Evolutionary conservation across 2,329 filamentous ascomycete genomes (phyloP).

Genomic region (Coniochaeta prunicola): DNA sequence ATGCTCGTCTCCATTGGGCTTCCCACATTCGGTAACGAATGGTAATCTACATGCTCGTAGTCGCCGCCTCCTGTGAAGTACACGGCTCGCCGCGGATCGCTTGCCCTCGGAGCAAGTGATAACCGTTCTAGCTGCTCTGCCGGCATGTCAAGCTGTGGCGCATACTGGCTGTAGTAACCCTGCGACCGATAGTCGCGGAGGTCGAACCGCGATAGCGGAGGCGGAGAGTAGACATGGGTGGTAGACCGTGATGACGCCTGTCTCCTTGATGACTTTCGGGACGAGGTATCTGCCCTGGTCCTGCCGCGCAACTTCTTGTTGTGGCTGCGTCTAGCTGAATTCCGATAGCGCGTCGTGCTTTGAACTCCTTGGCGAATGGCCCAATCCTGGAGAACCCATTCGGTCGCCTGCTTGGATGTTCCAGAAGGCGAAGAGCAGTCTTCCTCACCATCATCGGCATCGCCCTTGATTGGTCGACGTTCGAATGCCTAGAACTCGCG

Average conservation of each 20-base stretch:
- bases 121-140: background rate
- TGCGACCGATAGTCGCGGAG: background rate
- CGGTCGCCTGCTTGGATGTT: conserved; percentile 52
- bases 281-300: background rate
- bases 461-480: background rate
- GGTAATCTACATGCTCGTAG: background rate
- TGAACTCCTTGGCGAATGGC: conserved; percentile 65
- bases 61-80: background rate
- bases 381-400: conserved; percentile 70
- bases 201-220: background rate
- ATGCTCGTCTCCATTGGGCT: background rate
- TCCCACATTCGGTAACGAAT: background rate
- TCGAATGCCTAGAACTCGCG: background rate
- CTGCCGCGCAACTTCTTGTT: background rate
- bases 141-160: background rate
- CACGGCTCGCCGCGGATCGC: background rate
- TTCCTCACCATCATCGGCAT: background rate
- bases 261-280: background rate
- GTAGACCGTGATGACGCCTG: background rate
- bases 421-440: background rate
- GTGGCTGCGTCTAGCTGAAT: conserved; percentile 16
- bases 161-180: background rate
- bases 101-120: background rate
- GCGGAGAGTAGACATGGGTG: background rate
- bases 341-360: conserved; percentile 77